phyloP scores from a whole-genome alignment of 1,284 basidiomycete species.

The Taiwanofungus camphoratus region DNA sequence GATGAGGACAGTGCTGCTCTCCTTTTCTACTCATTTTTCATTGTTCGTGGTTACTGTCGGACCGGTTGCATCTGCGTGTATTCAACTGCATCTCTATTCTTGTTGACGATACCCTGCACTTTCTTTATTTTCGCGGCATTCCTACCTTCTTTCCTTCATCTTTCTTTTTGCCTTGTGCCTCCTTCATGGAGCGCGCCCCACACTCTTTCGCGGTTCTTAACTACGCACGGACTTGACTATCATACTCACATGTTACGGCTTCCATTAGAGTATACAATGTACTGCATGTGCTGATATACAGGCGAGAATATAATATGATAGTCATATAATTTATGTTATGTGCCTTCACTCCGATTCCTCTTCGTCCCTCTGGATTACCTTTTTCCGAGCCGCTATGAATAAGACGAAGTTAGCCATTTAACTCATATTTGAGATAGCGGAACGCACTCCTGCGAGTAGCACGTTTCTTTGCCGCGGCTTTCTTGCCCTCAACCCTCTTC shows the following conservation, averaged over 20 bases:
- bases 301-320: constrained; percentile 13
- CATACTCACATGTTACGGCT: not conserved
- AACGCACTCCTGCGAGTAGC: constrained; percentile 38
- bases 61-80: constrained; percentile 3
- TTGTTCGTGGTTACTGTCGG: not conserved
- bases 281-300: constrained; percentile 24
- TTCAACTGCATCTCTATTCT: constrained; percentile 6
- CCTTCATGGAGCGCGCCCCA: not conserved
- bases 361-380: constrained; percentile 12
- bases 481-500: constrained; percentile 77
- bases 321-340: not conserved
- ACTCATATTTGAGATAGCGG: not conserved
- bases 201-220: constrained; percentile 3
- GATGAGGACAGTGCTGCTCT: constrained; percentile 7
- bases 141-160: constrained; percentile 8
- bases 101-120: constrained; percentile 1
- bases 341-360: constrained; percentile 15
- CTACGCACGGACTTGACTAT: constrained; percentile 4
- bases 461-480: constrained; percentile 71
- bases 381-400: constrained; percentile 19
- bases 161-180: constrained; percentile 1
- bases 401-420: not conserved
- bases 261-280: constrained; percentile 21
- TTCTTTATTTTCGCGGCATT: constrained; percentile 7
- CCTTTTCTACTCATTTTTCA: not conserved